These are phyloP conservation scores for Auricularia sp. DNA, from an alignment of 768 basidiomycete species.

Conservation along the genomic window DNA sequence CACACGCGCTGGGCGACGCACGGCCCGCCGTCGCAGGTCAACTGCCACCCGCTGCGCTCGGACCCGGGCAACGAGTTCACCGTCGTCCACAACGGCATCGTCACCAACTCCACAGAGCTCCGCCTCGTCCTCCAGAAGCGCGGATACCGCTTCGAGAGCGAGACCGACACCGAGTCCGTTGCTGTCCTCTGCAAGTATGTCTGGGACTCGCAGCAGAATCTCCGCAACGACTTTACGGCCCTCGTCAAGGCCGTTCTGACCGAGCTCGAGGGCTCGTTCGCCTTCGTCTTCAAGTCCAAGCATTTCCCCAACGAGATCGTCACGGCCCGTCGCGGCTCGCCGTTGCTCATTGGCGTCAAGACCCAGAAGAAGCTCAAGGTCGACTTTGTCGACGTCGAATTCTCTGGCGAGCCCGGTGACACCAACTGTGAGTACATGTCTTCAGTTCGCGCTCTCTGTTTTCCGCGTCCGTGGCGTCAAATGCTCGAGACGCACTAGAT, in stretches of 20 bases:
- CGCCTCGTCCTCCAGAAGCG: conserved; percentile 89
- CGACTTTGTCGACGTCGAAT: conserved; percentile 98
- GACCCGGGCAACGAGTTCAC: conserved; percentile 76
- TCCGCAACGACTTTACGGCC: conserved; percentile 78
- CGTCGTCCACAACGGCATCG: conserved; percentile 97
- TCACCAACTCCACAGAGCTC: conserved; percentile 86
- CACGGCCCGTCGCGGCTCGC: conserved; percentile 92
- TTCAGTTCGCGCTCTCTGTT: background rate
- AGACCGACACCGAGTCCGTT: conserved; percentile 97
- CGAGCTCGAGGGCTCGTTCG: conserved; percentile 97
- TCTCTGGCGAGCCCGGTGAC: conserved; percentile 62
- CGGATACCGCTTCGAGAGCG: conserved; percentile 87
- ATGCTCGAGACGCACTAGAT: too few species aligned
- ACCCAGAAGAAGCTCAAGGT: conserved; percentile 99
- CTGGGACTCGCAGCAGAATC: conserved; percentile 84
- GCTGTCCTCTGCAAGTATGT: conserved; percentile 94
- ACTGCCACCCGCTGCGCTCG: conserved; percentile 92
- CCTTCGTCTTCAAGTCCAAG: conserved; percentile 94
- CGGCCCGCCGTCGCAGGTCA: conserved; percentile 74
- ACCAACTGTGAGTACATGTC: conserved; percentile 23
- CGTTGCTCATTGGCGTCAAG: conserved; percentile 95
- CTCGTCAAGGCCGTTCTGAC: conserved; percentile 92
- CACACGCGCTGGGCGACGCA: conserved; percentile 99
- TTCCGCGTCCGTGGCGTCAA: background rate
- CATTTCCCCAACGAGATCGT: conserved; percentile 97